A percentile compares a stretch with the other conserved stretches of the same genome.
Conservation (phyloP, 257 asterid genomes). For the Cruciata laevipes region DNA sequence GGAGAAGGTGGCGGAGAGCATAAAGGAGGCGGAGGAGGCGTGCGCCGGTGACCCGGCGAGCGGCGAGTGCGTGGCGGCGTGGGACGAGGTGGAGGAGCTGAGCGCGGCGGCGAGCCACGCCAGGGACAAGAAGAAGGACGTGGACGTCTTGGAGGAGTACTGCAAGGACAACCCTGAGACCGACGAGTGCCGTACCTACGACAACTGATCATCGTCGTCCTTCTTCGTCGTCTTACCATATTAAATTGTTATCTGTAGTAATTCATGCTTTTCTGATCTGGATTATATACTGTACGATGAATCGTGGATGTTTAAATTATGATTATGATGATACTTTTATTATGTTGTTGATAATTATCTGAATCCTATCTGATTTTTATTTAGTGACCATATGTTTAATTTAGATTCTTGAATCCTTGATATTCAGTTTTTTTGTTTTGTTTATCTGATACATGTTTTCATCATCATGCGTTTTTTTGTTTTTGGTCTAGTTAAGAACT, state of each 20-base stretch:
- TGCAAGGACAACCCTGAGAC: constrained; percentile 96
- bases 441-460: too few species aligned
- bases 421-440: too few species aligned
- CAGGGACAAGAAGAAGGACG: constrained; percentile 55
- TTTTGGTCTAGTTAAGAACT: too few species aligned
- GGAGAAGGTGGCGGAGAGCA: constrained; percentile 80
- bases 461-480: too few species aligned
- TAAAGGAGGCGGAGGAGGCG: constrained; percentile 66
- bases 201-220: constrained; percentile 24
- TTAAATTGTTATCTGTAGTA: background rate
- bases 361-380: too few species aligned
- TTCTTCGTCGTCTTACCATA: background rate
- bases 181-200: constrained; percentile 90
- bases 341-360: background rate
- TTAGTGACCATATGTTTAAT: too few species aligned
- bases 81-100: constrained; percentile 99
- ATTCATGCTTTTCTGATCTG: background rate
- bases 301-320: background rate
- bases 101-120: constrained; percentile 95
- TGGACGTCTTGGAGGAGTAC: constrained; percentile 65
- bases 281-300: background rate
- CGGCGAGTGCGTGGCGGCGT: constrained; percentile 96
- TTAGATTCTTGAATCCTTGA: too few species aligned
- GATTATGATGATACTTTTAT: background rate
- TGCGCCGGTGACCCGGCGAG: constrained; percentile 55